Base-by-base conservation (phyloP, 1,284 basidiomycete species). In the Anthracocystis panici-leucophaei region DNA sequence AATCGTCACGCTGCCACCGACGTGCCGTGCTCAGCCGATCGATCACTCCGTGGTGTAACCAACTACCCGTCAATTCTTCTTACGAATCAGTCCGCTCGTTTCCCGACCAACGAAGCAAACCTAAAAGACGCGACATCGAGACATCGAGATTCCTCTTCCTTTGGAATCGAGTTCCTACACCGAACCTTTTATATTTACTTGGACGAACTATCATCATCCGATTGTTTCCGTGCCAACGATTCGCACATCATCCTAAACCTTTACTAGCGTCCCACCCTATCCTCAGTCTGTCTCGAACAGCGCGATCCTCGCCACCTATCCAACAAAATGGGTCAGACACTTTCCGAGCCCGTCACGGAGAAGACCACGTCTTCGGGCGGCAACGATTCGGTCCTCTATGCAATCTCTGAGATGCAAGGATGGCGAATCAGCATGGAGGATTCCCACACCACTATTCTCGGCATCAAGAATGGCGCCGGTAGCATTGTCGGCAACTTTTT, bases 381-480 rank as follows among this genome's bases (percentile, higher is more conserved):
- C 80, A 91, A 96, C 89, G 90, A 89, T 75, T 90, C 91, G 70
- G 92, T 91, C 86, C 87, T 90, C 70, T 98, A 92, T 86, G 92
- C 90, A 11, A 89, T 97, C 53, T 92, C 93, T 46, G 95, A 98
- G 88, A 99, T 99, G 97, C 97, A 99, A 87, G 97, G 97, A 79
- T 99, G 97, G 97, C 90, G 97, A 87, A 93, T 98, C 87, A 92
- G 91, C 81, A 99, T 99, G 97, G 97, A 99, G 87, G 97, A 99
- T 85, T 91, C 96, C 2, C 97, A 99, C 86, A 89, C 94, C n/a
- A 89, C 91, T 55, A 88, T 94, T 31, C 88, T 98, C 33, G 72
- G 80, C 46, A 75, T 77, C 14, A 71, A 79, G 46, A 62, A 63
- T 25, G 75, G 55, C 20, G 61, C 68, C 14, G 75, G 75, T 82